Evolutionary conservation across 495 filamentous ascomycete species (phyloP).

Genomic region (Xylaria telfairii): DNA sequence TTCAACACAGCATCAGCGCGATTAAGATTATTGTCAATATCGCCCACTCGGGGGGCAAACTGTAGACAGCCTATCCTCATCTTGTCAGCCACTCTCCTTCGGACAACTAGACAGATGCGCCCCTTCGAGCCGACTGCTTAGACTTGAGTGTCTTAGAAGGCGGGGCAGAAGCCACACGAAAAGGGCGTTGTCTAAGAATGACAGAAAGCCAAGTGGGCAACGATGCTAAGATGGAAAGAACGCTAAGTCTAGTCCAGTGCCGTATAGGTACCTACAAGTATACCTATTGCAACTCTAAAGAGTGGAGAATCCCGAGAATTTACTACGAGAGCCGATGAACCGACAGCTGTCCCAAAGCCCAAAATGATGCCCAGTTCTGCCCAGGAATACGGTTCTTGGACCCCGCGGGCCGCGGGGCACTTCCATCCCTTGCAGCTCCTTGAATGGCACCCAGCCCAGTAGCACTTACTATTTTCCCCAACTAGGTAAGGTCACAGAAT

Average conservation of each 20-base stretch:
- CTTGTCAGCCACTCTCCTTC: slow-evolving; percentile 25
- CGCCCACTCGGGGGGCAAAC: slow-evolving; percentile 74
- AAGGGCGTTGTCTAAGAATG: not conserved
- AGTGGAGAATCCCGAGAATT: not conserved
- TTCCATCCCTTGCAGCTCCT: not conserved
- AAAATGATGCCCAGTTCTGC: not conserved
- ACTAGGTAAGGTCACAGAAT: not conserved
- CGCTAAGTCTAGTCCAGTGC: not conserved
- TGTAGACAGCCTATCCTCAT: slow-evolving; percentile 88
- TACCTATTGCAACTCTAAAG: not conserved
- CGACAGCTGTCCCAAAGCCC: not conserved
- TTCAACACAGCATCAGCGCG: slow-evolving; percentile 74
- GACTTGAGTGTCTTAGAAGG: not conserved
- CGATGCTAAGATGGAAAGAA: not conserved
- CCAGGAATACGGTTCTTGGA: not conserved
- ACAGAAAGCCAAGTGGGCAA: not conserved
- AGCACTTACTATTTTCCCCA: not conserved
- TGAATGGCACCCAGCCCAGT: not conserved
- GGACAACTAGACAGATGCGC: not conserved
- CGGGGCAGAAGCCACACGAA: not conserved
- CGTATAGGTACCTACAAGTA: not conserved
- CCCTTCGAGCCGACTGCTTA: not conserved
- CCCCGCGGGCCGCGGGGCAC: not conserved
- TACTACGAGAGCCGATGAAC: not conserved
- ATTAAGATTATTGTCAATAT: slow-evolving; percentile 76